Base-by-base conservation (phyloP, 306 rosid species). In the Quercus wislizeni region DNA sequence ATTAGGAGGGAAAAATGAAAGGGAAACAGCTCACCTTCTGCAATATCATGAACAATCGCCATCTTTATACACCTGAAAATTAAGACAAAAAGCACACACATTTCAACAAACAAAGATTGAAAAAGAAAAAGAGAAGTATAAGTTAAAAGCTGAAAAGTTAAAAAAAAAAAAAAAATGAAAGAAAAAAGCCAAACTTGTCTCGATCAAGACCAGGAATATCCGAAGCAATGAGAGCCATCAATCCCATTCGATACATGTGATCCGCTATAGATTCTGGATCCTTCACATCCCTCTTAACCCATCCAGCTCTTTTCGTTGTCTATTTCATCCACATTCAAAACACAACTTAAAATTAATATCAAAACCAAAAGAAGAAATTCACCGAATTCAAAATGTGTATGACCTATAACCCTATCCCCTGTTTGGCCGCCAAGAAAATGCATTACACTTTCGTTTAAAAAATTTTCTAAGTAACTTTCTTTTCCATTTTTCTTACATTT, bases 41-140 rank as follows among this genome's bases (percentile, higher is more conserved):
- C 95, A 73, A 94, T 91, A 71, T 92, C 97, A 54, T 92, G 99
- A 73, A 94, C 99, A 90, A 94, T 84, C 55, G 99, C 99, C 86
- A 94, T 87, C 88, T 92, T 94, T 20, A 94, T 83, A 73, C 93
- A 92, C 94, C 97, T 92, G 93, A 74, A 85, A 80, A 81, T 69
- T 9, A 56, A 58, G 21, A 38, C 17, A 71, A 74, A 79, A 33
- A 23, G 0, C 49, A 46, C 38, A 63, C 25, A 23, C 23, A 80
- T 41, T 41, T 41, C 46, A 41, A 41, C 12, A 41, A 23, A 2
- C 11, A 41, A 38, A 41, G 46, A 41, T 41, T 8, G 46, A 74
- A 19, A 79, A 82, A 55, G 71, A 14, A 7, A 20, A 2, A 21
- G 9, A 58, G 23, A 20, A 6, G 23, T 23, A 23, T 23, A 23